phyloP scores from a whole-genome alignment of 176 grass and related monocot species.

The Thinopyrum elongatum region DNA sequence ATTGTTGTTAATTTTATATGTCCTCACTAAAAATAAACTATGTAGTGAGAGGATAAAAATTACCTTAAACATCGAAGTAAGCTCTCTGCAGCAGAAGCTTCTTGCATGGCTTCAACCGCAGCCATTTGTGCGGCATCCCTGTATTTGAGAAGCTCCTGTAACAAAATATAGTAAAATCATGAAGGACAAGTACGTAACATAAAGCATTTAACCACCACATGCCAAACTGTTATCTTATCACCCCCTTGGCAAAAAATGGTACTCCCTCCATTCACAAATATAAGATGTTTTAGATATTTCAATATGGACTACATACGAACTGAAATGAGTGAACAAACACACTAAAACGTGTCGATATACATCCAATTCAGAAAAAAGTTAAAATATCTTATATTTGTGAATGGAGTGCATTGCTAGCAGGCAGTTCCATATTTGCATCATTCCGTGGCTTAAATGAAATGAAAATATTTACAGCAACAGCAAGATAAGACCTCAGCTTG shows the following conservation, averaged over 20 bases:
- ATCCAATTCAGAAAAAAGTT: too few species aligned
- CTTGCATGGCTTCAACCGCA: conserved; percentile 91
- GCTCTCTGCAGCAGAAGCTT: conserved; percentile 86
- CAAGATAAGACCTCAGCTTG: background rate
- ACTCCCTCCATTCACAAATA: too few species aligned
- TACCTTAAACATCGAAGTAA: conserved; percentile 98
- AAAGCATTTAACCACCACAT: background rate
- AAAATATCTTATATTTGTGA: too few species aligned
- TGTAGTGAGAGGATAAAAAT: background rate
- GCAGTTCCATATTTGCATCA: background rate
- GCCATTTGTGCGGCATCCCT: conserved; percentile 93
- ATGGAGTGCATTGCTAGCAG: background rate
- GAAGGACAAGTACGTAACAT: background rate
- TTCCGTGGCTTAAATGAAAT: background rate
- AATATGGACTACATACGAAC: too few species aligned
- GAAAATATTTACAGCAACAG: conserved; percentile 3
- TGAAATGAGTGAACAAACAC: too few species aligned
- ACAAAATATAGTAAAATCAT: conserved; percentile 14
- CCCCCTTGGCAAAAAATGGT: background rate
- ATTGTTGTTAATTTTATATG: background rate
- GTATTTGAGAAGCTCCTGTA: conserved; percentile 77
- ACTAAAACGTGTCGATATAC: too few species aligned
- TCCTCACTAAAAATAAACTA: background rate
- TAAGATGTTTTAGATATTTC: too few species aligned
- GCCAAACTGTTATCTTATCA: background rate